Evolutionary conservation across 1,284 basidiomycete genomes (phyloP).

Genomic region (Lignosus rhinocerotis): DNA sequence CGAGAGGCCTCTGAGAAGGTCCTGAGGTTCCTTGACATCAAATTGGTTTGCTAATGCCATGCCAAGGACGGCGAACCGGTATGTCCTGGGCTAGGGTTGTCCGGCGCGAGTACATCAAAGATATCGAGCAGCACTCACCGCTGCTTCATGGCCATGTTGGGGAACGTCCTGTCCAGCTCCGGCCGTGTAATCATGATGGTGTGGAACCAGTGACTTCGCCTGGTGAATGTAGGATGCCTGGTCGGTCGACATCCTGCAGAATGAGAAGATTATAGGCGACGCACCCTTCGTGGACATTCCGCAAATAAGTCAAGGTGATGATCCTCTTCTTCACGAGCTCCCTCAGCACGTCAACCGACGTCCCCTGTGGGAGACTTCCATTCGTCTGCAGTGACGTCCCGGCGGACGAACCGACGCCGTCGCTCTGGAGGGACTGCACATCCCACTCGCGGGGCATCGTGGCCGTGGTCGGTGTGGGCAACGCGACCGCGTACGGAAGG

Average conservation of each 20-base stretch:
- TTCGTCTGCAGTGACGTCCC: slow-evolving; percentile 24
- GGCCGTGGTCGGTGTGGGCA: slow-evolving; percentile 38
- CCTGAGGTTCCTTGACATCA: slow-evolving; percentile 76
- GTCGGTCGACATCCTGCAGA: neutral
- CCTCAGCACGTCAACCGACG: slow-evolving; percentile 73
- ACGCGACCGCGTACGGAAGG: slow-evolving; percentile 24
- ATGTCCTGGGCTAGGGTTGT: slow-evolving; percentile 50
- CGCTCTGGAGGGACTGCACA: slow-evolving; percentile 47
- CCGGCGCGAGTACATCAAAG: neutral
- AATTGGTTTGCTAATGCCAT: slow-evolving; percentile 82
- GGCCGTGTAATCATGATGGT: slow-evolving; percentile 75
- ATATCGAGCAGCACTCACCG: slow-evolving; percentile 47
- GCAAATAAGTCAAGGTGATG: slow-evolving; percentile 79
- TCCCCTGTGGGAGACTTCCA: slow-evolving; percentile 54
- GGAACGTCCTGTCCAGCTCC: slow-evolving; percentile 75
- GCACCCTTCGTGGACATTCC: slow-evolving; percentile 82
- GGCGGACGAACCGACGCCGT: slow-evolving; percentile 23
- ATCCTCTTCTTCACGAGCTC: slow-evolving; percentile 82
- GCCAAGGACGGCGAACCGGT: slow-evolving; percentile 77
- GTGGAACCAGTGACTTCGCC: slow-evolving; percentile 85
- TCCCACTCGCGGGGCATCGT: slow-evolving; percentile 66
- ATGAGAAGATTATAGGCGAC: slow-evolving; percentile 29
- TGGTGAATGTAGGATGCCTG: slow-evolving; percentile 30
- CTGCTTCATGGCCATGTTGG: slow-evolving; percentile 73
- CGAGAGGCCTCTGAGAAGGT: slow-evolving; percentile 73